phyloP scores from a whole-genome alignment of 1,284 basidiomycete genomes.

The Ceratobasidium sp. region DNA sequence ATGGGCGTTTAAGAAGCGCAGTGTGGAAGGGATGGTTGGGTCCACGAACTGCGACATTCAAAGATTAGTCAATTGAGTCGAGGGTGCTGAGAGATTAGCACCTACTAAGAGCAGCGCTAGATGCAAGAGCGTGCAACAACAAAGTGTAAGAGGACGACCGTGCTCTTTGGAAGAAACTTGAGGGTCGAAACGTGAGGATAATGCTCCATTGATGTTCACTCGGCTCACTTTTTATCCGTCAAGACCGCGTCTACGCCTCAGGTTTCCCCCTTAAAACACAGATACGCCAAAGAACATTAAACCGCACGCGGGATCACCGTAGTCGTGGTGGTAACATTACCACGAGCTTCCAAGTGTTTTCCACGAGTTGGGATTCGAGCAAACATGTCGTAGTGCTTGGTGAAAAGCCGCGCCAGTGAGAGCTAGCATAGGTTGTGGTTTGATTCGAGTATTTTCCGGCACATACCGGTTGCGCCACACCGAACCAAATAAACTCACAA shows the following conservation, averaged over 20 bases:
- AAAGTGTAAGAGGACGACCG: conserved; percentile 22
- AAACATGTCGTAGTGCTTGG: neutral
- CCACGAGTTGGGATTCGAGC: neutral
- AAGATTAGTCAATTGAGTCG: too few species aligned
- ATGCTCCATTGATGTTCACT: neutral
- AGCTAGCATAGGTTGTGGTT: too few species aligned
- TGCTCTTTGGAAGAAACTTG: neutral
- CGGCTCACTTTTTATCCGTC: conserved; percentile 20
- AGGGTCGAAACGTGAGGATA: neutral
- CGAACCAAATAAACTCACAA: too few species aligned
- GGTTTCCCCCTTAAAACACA: neutral
- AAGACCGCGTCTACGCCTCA: neutral
- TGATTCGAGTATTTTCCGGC: too few species aligned
- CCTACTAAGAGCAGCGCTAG: conserved; percentile 13
- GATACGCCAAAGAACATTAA: neutral
- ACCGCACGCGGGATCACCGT: conserved; percentile 27
- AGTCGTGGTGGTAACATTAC: conserved; percentile 8
- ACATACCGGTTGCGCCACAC: too few species aligned
- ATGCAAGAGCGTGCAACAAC: conserved; percentile 1
- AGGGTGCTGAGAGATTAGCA: neutral
- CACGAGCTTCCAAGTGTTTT: neutral
- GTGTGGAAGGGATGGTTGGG: too few species aligned
- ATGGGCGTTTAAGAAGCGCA: too few species aligned
- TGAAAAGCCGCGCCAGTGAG: neutral
- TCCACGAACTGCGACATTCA: too few species aligned